Evolutionary conservation across 768 basidiomycete species (phyloP), one percentile per base, ranked within the genome.

Genomic region (Gelatoporia subvermispora): DNA sequence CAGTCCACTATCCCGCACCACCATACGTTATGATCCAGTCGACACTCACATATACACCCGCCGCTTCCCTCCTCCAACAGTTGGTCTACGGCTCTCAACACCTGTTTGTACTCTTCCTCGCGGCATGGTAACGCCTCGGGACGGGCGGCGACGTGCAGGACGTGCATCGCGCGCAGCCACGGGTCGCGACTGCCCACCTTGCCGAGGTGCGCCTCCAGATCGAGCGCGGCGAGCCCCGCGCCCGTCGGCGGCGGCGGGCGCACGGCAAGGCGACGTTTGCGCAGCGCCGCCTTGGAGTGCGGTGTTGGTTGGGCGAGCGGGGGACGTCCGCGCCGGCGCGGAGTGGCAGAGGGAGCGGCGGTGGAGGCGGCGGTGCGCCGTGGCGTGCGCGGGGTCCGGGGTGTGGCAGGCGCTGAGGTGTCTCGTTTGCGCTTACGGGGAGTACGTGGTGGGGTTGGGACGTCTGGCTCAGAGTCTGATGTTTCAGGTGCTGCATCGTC

Each of bases 21-120:
- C 28, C 15, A 37, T 13, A n/a, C n/a, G n/a, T n/a, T n/a, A n/a
- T n/a, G n/a, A 34, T 42, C n/a, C 31, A 9, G 24, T 15, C 21
- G 40, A 48, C 9, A 73, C 92, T 62, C 60, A 95, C 94, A 98
- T 44, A 99, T 74, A 66, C 96, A 99, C 16, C 95, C 95, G 1
- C 95, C 95, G 35, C 87, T 90, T 0, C 93, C 92, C 55, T 93
- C 90, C 51, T 96, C 93, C 11, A 99, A 71, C 24, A 95, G 71
- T 52, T 93, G 88, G 45, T 87, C 85, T 3, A 97, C 84, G 35
- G 81, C 79, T 20, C 78, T 73, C 57, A 93, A 59, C 20, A 97
- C 85, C 39, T 79, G 75, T 13, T 73, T 76, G 59, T 88, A 95
- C 65, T 97, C 93, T 41, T 82, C 81, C 48, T 92, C 88, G 40